A percentile compares a stretch with the other conserved stretches of the same genome.
Evolutionary conservation across 2,329 filamentous ascomycete species (phyloP).

Genomic region (Hypomyces rosellus): DNA sequence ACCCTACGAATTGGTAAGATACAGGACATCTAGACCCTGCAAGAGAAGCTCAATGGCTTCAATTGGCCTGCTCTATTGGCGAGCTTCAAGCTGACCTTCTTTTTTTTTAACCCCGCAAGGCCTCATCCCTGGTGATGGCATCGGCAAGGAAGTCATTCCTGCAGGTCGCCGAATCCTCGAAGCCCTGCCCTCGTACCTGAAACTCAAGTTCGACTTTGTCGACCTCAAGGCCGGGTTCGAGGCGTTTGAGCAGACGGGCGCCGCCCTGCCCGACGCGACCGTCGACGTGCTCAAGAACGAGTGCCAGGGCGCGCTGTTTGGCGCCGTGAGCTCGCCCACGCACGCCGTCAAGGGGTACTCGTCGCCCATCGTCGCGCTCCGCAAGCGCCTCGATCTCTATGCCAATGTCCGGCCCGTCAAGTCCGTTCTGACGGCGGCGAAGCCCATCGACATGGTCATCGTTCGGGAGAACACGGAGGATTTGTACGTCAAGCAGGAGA

Average conservation of each 20-base stretch:
- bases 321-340: conserved; percentile 87
- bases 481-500: conserved; percentile 95
- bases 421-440: conserved; percentile 58
- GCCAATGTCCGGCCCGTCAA: conserved; percentile 97
- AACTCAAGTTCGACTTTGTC: conserved; percentile 89
- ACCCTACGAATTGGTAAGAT: conserved; percentile 36
- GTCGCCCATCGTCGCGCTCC: conserved; percentile 90
- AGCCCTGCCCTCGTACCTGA: conserved; percentile 82
- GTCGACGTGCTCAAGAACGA: conserved; percentile 82
- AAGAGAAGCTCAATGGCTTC: background rate
- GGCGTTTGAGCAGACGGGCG: conserved; percentile 84
- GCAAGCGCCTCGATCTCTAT: conserved; percentile 91
- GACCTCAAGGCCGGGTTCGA: conserved; percentile 91
- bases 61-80: background rate
- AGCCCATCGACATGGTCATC: conserved; percentile 91
- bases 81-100: background rate
- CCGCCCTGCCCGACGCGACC: conserved; percentile 82
- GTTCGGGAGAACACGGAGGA: conserved; percentile 99
- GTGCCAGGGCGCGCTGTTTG: conserved; percentile 94
- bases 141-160: conserved; percentile 97
- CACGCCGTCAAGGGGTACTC: conserved; percentile 92
- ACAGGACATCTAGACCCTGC: too few species aligned
- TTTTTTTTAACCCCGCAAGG: conserved; percentile 43
- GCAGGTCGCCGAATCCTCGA: conserved; percentile 88
- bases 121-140: conserved; percentile 96